Evolutionary conservation across 441 rosid genomes (phyloP).

Genomic region (Pelargonium fulgidum): DNA sequence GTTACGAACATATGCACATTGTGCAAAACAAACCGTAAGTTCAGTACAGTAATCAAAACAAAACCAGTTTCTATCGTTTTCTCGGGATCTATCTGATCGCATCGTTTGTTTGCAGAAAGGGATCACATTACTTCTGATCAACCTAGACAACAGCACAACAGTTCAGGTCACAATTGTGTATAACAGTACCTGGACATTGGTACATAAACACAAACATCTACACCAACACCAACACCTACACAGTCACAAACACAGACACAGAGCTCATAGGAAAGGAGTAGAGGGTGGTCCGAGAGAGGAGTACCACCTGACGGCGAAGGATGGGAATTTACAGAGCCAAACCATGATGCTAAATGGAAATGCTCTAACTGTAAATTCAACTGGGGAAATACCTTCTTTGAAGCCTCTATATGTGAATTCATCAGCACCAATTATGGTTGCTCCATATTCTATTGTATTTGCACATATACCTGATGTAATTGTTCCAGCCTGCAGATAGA

Average conservation of each 20-base stretch:
- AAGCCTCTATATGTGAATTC: conserved; percentile 48
- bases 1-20: conserved; percentile 67
- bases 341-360: conserved; percentile 72
- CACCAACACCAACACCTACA: conserved; percentile 32
- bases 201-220: conserved; percentile 22
- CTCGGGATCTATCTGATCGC: conserved; percentile 15
- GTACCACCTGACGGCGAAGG: conserved; percentile 72
- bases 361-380: conserved; percentile 43
- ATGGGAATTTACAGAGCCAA: conserved; percentile 76
- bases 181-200: conserved; percentile 30
- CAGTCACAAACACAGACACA: conserved; percentile 17
- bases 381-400: conserved; percentile 59
- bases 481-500: conserved; percentile 46
- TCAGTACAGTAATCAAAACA: neutral
- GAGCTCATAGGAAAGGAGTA: conserved; percentile 21
- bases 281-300: conserved; percentile 47
- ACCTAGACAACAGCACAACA: conserved; percentile 56
- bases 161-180: conserved; percentile 38
- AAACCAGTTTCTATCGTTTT: neutral
- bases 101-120: conserved; percentile 50
- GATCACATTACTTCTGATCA: conserved; percentile 56
- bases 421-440: conserved; percentile 41
- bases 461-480: conserved; percentile 46
- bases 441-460: conserved; percentile 71
- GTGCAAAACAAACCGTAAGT: conserved; percentile 67